Base-by-base conservation (phyloP, 495 filamentous ascomycete species). In the Lophiostoma macrostomum region DNA sequence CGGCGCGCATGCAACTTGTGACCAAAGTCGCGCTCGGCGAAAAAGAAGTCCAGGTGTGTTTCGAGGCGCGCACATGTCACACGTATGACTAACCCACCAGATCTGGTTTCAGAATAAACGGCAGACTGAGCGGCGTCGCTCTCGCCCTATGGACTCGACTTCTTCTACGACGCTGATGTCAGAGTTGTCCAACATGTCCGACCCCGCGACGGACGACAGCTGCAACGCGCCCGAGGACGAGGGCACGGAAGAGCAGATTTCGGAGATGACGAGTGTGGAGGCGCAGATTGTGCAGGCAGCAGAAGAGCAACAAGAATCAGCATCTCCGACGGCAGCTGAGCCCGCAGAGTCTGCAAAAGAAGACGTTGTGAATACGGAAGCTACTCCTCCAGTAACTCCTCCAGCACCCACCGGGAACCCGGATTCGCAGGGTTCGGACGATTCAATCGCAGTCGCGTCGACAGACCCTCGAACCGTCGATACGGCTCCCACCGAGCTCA, bases 101-200 rank as follows among this genome's bases (percentile, higher is more conserved):
- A 96, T 99, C 61, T 99, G 94, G 94, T 99, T 99, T 71, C 94
- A 97, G 67, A 99, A 99, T 63, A 83, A 91, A 66, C 81, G 94
- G 54, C 94, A 99, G 67, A 95, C 90, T 71, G 85, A 90, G 63
- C 82, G 94, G 48, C 81, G 94, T 50, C 95, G 91, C 74, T 87
- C 90, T 46, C 86, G 88, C 54, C 93, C 93, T 22, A 75, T 96
- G 16, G 44, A 55, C 23, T 14, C 31, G 23, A 47, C 53, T 20
- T 62, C 59, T 3, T 14, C 13, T 22, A 20, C 54, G 12, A 83
- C 94, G 63, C 89, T 95, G 68, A 79, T 94, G 76, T 80, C 27
- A 64, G 73, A 43, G 68, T 71, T 18, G 74, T 73, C 60, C 23
- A 23, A 13, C 43, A 46, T 61, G 44, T 58, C 48, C 8, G 60